phyloP scores from a whole-genome alignment of 495 filamentous ascomycete species.

The Baudoinia panamericana region DNA sequence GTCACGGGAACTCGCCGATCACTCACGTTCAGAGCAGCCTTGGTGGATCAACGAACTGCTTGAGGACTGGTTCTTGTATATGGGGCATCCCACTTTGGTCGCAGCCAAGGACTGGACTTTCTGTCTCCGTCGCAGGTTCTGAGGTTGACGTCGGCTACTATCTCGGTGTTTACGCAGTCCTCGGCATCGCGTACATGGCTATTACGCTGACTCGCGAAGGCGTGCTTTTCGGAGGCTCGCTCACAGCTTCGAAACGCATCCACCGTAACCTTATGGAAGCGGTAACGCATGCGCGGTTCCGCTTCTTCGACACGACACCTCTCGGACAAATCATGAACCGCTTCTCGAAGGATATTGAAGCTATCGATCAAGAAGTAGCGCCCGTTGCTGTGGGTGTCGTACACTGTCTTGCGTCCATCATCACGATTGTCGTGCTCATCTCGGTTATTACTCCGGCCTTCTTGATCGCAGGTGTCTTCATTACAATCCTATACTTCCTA shows the following conservation, averaged over 20 bases:
- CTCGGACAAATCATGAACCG: slow-evolving; percentile 96
- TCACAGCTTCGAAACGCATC: slow-evolving; percentile 75
- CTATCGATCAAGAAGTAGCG: slow-evolving; percentile 90
- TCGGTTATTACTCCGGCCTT: slow-evolving; percentile 86
- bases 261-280: slow-evolving; percentile 66
- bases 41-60: slow-evolving; percentile 24
- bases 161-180: slow-evolving; percentile 63
- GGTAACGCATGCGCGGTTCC: slow-evolving; percentile 80
- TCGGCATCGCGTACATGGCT: slow-evolving; percentile 59
- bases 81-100: slow-evolving; percentile 30
- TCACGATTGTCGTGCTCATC: slow-evolving; percentile 87
- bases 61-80: slow-evolving; percentile 31
- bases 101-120: not conserved
- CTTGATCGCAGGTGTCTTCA: slow-evolving; percentile 75
- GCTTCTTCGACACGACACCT: slow-evolving; percentile 95
- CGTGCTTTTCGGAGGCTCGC: slow-evolving; percentile 82
- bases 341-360: slow-evolving; percentile 94
- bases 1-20: slow-evolving; percentile 22
- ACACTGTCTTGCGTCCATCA: slow-evolving; percentile 56
- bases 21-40: slow-evolving; percentile 26
- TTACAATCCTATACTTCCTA: slow-evolving; percentile 65
- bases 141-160: slow-evolving; percentile 76
- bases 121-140: slow-evolving; percentile 16
- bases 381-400: slow-evolving; percentile 72
- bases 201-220: slow-evolving; percentile 69